These are phyloP conservation scores for Volvox reticuliferus DNA, from an alignment of 139 green algal genomes.

Conservation along the genomic window DNA sequence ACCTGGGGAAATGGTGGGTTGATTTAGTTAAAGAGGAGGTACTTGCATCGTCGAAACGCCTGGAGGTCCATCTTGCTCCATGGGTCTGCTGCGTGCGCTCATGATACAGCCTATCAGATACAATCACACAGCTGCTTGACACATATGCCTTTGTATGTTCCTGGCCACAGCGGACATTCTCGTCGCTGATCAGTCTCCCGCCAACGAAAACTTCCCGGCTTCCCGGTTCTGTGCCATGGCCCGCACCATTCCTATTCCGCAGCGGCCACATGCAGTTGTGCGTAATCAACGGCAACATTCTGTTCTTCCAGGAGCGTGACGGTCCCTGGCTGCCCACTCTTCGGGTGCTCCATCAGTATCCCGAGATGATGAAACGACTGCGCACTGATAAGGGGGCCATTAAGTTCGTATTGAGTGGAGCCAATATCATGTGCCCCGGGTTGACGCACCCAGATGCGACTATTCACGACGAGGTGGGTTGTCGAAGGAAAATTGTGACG, in stretches of 20 bases:
- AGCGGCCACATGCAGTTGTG: slow-evolving; percentile 90
- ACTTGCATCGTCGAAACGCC: no score
- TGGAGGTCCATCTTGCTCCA: no score
- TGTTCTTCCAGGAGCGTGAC: slow-evolving; percentile 96
- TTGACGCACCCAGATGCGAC: slow-evolving; percentile 94
- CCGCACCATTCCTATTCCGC: slow-evolving; percentile 30
- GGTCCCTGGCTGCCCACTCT: slow-evolving; percentile 96
- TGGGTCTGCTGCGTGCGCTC: no score
- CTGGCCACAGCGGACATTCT: no score
- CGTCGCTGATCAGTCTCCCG: no score
- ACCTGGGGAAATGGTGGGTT: slow-evolving; percentile 90
- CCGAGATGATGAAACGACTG: slow-evolving; percentile 87
- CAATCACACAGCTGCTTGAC: no score
- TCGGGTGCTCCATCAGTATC: slow-evolving; percentile 84
- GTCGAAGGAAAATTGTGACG: no score
- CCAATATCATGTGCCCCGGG: slow-evolving; percentile 99
- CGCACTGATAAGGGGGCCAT: slow-evolving; percentile 95
- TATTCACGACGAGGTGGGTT: slow-evolving; percentile 92
- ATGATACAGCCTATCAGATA: no score
- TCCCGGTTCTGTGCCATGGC: not conserved
- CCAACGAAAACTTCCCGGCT: no score
- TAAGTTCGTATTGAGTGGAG: slow-evolving; percentile 98
- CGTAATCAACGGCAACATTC: slow-evolving; percentile 82
- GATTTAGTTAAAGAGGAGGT: not conserved
- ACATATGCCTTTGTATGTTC: no score